Conservation (phyloP, 257 asterid genomes). For the Nicotiana otophora region DNA sequence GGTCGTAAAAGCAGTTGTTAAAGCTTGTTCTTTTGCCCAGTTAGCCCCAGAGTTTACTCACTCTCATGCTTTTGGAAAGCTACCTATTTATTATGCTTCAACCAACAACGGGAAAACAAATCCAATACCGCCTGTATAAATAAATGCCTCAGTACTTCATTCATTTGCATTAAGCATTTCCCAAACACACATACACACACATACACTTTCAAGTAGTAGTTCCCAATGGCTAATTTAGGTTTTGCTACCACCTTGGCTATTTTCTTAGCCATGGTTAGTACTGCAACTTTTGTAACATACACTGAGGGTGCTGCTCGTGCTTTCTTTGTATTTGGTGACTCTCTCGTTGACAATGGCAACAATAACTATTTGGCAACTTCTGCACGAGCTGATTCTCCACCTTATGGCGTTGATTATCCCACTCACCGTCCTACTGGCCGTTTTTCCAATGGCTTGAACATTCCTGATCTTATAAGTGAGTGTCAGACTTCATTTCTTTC, state of each 20-base stretch:
- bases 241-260: constrained; percentile 4
- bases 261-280: constrained; percentile 7
- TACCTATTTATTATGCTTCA: constrained; percentile 37
- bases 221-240: constrained; percentile 15
- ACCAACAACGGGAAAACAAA: constrained; percentile 16
- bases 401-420: constrained; percentile 74
- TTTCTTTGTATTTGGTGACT: constrained; percentile 74
- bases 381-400: constrained; percentile 76
- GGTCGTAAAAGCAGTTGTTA: background rate
- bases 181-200: background rate
- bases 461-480: constrained; percentile 74
- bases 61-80: constrained; percentile 20
- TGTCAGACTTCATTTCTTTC: background rate
- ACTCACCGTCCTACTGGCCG: constrained; percentile 75
- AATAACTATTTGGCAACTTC: constrained; percentile 57
- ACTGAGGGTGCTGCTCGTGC: constrained; percentile 48
- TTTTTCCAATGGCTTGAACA: constrained; percentile 63
- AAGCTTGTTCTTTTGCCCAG: background rate
- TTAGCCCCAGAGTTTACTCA: constrained; percentile 22
- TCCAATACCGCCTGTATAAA: constrained; percentile 19
- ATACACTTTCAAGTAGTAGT: background rate
- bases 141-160: background rate
- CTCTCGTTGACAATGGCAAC: constrained; percentile 73
- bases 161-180: background rate
- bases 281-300: background rate